Evolutionary conservation across 306 rosid genomes (phyloP), one percentile per base, ranked within the genome.

Genomic region (Corylus americana): DNA sequence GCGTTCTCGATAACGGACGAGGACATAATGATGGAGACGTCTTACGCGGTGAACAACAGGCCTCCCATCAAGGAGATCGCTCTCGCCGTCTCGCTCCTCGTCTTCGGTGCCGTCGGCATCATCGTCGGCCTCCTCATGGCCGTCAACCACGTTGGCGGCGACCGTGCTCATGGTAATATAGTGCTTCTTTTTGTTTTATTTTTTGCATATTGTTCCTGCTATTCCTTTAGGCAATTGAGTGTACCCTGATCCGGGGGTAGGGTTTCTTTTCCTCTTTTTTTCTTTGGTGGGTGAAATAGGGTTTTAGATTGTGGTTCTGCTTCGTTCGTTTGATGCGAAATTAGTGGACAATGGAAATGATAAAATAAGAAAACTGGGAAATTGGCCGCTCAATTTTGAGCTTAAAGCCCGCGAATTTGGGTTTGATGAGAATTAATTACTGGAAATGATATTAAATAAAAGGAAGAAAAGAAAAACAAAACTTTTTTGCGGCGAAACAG

Each of bases 11-110:
- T 96, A 39, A 82, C 98, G 1, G 99, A 96, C 78, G 99, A 96
- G 77, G 99, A 96, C 82, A 81, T 95, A 64, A 92, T 96, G 96
- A 83, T 96, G 86, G 99, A 73, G 79, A 82, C 89, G 29, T 88
- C 99, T 0, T 93, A 93, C 85, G 71, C 86, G 8, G 90, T 96
- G 84, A 96, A 91, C 87, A 88, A 93, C 86, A 88, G 69, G 47
- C 96, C 99, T 37, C 99, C 99, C 17, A 66, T 90, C 83, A 96
- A 90, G 70, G 99, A 96, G 93, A 93, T 96, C 88, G 97, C 90
- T 13, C 99, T 96, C 80, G 96, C 99, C 59, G 77, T 96, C 25
- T 61, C 99, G 0, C 99, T 96, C 25, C 97, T 96, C 71, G 87
- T 96, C 64, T 90, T 90, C 53, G 99, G 99, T 4, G 73, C 90